Evolutionary conservation across 768 basidiomycete genomes (phyloP).

Genomic region (Boletus tylopilopsis): DNA sequence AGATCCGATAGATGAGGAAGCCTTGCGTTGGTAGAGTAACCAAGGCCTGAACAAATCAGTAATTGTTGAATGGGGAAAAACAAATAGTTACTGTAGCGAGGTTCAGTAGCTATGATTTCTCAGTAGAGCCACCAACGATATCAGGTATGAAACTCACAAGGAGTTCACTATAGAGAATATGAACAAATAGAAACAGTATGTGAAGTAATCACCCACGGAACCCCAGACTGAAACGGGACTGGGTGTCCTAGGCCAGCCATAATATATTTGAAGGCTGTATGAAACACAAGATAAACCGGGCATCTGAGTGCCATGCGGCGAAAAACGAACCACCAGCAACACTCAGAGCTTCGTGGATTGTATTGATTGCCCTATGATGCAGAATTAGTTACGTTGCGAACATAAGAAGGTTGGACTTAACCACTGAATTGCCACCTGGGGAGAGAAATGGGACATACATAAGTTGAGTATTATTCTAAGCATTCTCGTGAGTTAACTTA

Average conservation of each 20-base stretch:
- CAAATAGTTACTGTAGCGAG: neutral
- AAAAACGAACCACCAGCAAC: conserved; percentile 7
- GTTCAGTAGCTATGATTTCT: neutral
- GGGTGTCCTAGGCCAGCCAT: neutral
- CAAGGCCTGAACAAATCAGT: neutral
- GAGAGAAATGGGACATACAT: neutral
- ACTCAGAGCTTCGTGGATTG: conserved; percentile 4
- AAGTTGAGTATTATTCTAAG: neutral
- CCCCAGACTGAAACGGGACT: neutral
- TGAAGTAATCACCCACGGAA: neutral
- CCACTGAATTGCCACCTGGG: neutral
- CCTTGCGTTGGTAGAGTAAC: neutral
- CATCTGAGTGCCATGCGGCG: neutral
- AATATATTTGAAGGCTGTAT: neutral
- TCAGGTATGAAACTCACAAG: neutral
- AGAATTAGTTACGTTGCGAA: neutral
- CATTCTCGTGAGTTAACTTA: neutral
- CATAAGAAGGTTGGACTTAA: neutral
- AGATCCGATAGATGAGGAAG: neutral
- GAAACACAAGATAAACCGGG: neutral
- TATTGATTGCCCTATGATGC: neutral
- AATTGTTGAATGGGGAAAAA: neutral
- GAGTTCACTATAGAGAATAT: neutral
- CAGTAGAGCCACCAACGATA: neutral
- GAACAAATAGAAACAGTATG: neutral